These are phyloP conservation scores for Macadamia tetraphylla DNA, from an alignment of 164 flowering plant species.

Conservation along the genomic window DNA sequence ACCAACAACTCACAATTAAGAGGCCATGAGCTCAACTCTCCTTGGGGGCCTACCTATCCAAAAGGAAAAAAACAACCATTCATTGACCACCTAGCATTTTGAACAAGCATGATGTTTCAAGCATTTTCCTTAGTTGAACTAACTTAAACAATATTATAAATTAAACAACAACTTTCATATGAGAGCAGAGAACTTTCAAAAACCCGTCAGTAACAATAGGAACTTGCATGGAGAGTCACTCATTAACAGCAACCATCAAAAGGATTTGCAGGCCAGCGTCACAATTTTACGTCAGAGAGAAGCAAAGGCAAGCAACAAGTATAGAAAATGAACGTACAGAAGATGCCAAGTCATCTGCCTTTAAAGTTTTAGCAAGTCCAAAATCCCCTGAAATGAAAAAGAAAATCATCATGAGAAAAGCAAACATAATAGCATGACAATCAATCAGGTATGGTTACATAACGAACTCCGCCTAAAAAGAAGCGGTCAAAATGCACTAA, in stretches of 20 bases:
- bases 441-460: neutral
- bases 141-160: neutral
- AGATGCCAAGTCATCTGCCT: slow-evolving; percentile 96
- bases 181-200: neutral
- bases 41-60: too few species aligned
- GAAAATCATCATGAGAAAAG: slow-evolving; percentile 4
- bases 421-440: neutral
- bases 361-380: slow-evolving; percentile 95
- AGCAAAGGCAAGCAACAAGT: neutral
- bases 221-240: neutral
- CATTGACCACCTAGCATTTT: neutral
- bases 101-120: neutral
- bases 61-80: neutral
- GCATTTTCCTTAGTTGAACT: neutral
- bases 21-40: too few species aligned
- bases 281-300: slow-evolving; percentile 3
- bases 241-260: neutral
- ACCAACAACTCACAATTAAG: too few species aligned
- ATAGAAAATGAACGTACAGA: slow-evolving; percentile 49
- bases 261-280: neutral
- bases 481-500: slow-evolving; percentile 23
- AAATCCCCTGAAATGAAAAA: slow-evolving; percentile 70
- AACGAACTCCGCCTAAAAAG: neutral
- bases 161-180: neutral
- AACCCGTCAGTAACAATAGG: neutral